phyloP scores from a whole-genome alignment of 441 rosid genomes.

The Corymbia citriodora region DNA sequence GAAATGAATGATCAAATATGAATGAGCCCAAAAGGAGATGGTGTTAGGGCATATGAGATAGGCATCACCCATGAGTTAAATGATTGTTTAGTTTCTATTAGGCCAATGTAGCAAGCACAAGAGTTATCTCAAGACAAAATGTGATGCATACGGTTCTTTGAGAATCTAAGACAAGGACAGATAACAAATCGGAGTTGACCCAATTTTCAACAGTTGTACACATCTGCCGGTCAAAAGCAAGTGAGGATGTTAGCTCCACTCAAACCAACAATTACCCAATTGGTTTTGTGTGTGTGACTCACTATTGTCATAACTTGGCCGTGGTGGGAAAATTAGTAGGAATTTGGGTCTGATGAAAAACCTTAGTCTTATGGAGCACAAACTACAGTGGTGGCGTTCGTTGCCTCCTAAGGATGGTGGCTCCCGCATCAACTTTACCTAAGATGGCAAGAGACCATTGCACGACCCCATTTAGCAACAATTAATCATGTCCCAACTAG shows the following conservation, averaged over 20 bases:
- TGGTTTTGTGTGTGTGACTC: no score
- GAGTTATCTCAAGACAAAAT: background rate
- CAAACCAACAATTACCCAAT: no score
- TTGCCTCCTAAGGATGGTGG: background rate
- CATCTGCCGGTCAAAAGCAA: no score
- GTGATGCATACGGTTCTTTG: background rate
- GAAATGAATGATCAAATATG: no score
- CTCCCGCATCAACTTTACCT: background rate
- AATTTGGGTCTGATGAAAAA: background rate
- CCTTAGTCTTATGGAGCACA: background rate
- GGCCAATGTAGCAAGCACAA: background rate
- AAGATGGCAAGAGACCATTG: background rate
- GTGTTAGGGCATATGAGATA: background rate
- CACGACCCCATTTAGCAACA: background rate
- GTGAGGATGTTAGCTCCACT: no score
- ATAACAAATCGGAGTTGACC: no score
- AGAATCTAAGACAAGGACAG: no score
- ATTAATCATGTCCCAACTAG: background rate
- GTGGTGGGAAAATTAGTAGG: background rate
- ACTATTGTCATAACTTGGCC: no score
- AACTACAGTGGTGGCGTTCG: background rate
- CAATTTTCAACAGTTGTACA: no score
- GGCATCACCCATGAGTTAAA: background rate
- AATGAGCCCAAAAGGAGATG: accelerated
- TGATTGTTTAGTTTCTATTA: background rate